A percentile compares a stretch with the other conserved stretches of the same genome.
These are phyloP conservation scores for Cercospora zeina DNA, from an alignment of 2,329 filamentous ascomycete species.

Conservation along the genomic window DNA sequence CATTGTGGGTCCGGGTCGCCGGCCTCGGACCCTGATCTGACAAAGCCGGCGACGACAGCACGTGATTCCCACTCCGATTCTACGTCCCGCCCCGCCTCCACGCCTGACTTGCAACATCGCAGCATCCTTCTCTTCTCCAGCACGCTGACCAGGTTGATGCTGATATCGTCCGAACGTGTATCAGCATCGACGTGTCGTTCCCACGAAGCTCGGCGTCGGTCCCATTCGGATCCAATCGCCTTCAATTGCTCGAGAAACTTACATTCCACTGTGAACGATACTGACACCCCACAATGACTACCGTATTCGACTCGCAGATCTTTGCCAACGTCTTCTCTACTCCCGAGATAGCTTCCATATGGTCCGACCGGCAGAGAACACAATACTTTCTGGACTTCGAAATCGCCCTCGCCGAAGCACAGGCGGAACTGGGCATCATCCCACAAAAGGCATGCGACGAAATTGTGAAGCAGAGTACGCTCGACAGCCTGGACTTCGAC, in stretches of 20 bases:
- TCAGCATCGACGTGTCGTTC: too few species aligned
- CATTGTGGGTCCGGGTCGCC: background rate
- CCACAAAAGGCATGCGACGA: slow-evolving; percentile 35
- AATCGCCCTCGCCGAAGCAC: slow-evolving; percentile 35
- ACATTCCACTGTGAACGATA: background rate
- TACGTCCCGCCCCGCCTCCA: too few species aligned
- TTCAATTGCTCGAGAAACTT: background rate
- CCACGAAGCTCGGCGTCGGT: background rate
- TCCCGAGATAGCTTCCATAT: slow-evolving; percentile 32
- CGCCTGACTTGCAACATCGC: too few species aligned
- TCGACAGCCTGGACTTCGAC: slow-evolving; percentile 31
- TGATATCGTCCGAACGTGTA: too few species aligned
- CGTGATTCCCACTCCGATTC: background rate
- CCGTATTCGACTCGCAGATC: slow-evolving; percentile 36
- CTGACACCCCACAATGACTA: slow-evolving; percentile 28
- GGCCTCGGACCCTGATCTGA: slow-evolving; percentile 1
- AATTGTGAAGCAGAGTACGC: slow-evolving; percentile 34
- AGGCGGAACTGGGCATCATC: slow-evolving; percentile 37
- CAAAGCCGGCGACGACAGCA: background rate
- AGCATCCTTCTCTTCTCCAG: too few species aligned
- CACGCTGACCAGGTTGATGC: too few species aligned
- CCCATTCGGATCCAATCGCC: too few species aligned
- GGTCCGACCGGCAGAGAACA: slow-evolving; percentile 36
- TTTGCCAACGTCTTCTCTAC: slow-evolving; percentile 38
- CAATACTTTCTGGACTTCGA: slow-evolving; percentile 38